Base-by-base conservation (phyloP, 305 asterid species). In the Solanum hybrid region DNA sequence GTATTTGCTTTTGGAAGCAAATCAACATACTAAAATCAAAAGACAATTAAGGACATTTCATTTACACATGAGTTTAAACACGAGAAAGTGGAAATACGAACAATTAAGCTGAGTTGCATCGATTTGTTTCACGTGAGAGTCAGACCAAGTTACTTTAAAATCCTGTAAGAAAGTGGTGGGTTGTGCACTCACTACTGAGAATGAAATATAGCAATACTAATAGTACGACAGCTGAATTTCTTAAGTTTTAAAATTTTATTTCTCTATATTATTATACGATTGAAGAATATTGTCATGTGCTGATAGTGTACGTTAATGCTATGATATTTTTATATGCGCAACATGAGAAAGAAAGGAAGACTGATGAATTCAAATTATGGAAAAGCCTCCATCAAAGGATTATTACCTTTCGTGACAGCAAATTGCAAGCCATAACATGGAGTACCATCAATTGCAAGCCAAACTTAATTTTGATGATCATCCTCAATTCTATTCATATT, bases 161-260 rank as follows among this genome's bases (percentile, higher is more conserved):
- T 96, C 98, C 71, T 95, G 95, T 10, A 34, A 38, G 77, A 95
- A 96, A 5, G 97, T 93, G 35, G 97, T 96, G 3, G 98, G 97
- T 76, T 98, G 94, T 51, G 90, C 98, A n/a, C 7, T 60, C n/a
- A 89, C 95, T 42, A 90, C 95, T 37, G 78, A 80, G 24, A 91
- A 78, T 10, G 90, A 92, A 84, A 86, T 26, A 89, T 1, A 90
- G 56, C 40, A 81, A 40, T 81, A 82, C n/a, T 11, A 91, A 51
- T 38, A 38, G 45, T 86, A 90, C 56, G 27, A 60, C 38, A 64
- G 81, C 88, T 35, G 79, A 91, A 81, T 92, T 38, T 89, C 86
- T 88, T 34, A 78, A 88, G 36, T 40, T 11, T 40, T 40, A 40
- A 40, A 40, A 40, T 40, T 40, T 11, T 40, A 40, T 40, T 40